Evolutionary conservation across 257 asterid genomes (phyloP).

Genomic region (Solanum pennellii): DNA sequence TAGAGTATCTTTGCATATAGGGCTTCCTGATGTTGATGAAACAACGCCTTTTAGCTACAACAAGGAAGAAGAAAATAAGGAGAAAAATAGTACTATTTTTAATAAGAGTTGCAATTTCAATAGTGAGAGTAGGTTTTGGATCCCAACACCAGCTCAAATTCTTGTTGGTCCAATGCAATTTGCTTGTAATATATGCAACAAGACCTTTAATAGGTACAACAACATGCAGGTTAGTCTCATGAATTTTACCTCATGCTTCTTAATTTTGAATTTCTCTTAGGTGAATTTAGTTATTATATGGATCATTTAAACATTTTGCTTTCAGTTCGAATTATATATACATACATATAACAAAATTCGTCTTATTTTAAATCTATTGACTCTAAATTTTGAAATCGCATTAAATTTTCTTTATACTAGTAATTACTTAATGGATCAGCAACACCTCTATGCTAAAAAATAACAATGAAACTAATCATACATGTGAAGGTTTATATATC

Average conservation of each 20-base stretch:
- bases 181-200: conserved; percentile 72
- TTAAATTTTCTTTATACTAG: not conserved
- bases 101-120: conserved; percentile 11
- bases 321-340: not conserved
- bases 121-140: conserved; percentile 61
- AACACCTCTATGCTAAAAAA: not conserved
- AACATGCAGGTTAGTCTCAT: conserved; percentile 81
- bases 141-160: conserved; percentile 86
- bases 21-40: conserved; percentile 39
- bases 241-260: not conserved
- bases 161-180: conserved; percentile 94
- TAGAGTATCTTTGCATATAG: conserved; percentile 61
- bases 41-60: not conserved
- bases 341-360: not conserved
- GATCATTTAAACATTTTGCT: not conserved
- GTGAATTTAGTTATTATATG: not conserved
- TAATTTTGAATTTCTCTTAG: no score
- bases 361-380: not conserved
- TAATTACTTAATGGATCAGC: not conserved
- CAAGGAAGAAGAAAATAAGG: conserved; percentile 12
- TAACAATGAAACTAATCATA: not conserved
- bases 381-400: not conserved
- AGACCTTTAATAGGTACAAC: conserved; percentile 88
- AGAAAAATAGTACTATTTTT: not conserved
- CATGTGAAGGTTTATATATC: not conserved